These are phyloP conservation scores for Plicaturopsis crispa DNA, from an alignment of 768 basidiomycete species.

Conservation along the genomic window DNA sequence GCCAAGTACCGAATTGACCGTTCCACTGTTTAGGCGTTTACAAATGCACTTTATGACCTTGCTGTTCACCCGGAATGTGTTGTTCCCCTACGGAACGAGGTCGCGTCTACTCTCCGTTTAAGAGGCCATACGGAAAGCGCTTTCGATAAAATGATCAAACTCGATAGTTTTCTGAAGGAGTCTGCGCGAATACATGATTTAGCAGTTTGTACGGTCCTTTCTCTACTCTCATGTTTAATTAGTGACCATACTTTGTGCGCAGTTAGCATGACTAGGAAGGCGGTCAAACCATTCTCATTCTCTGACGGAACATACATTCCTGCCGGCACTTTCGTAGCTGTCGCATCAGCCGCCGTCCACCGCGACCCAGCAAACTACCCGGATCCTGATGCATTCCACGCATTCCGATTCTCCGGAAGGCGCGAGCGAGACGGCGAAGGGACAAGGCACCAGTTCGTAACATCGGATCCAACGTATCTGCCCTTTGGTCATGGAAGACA, in stretches of 20 bases:
- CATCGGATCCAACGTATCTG: conserved; percentile 3
- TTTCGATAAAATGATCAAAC: conserved; percentile 22
- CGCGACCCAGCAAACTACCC: conserved; percentile 32
- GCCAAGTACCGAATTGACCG: not conserved
- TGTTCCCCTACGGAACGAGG: conserved; percentile 30
- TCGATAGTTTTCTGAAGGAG: conserved; percentile 36
- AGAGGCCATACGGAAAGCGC: conserved; percentile 22
- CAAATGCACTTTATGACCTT: conserved; percentile 26
- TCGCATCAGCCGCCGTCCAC: conserved; percentile 13
- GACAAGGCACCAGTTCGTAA: conserved; percentile 18
- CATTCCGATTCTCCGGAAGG: conserved; percentile 28
- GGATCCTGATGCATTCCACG: conserved; percentile 32
- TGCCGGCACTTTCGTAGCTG: conserved; percentile 17
- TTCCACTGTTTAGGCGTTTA: conserved; percentile 18
- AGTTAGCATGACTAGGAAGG: conserved; percentile 23
- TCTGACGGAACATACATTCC: conserved; percentile 28
- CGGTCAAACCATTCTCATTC: conserved; percentile 24
- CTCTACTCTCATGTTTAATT: not conserved
- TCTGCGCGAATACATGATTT: conserved; percentile 25
- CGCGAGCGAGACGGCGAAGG: conserved; percentile 15
- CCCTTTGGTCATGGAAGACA: conserved; percentile 14
- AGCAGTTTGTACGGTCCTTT: conserved; percentile 15
- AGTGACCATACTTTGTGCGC: not conserved
- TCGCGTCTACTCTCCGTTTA: conserved; percentile 16
- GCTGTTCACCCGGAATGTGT: conserved; percentile 26